These are phyloP conservation scores for Ophioceras dolichostomum DNA, from an alignment of 2,329 filamentous ascomycete species.

Conservation along the genomic window DNA sequence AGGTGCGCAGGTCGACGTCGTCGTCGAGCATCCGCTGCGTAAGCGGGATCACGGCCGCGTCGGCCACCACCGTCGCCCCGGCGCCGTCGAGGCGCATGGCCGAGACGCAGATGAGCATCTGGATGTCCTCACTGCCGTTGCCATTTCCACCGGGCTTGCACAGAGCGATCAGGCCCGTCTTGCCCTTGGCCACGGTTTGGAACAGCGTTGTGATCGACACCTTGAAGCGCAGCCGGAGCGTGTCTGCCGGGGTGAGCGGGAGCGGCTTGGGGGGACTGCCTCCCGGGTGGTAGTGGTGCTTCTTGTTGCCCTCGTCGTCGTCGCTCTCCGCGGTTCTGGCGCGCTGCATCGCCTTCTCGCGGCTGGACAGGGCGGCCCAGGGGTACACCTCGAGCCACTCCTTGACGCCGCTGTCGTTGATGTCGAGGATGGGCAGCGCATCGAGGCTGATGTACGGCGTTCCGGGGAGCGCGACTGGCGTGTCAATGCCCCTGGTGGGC, in stretches of 20 bases:
- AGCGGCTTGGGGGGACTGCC: too few relatives aligned
- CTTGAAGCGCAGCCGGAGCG: constrained; percentile 31
- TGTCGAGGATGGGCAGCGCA: constrained; percentile 26
- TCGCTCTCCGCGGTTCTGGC: too few relatives aligned
- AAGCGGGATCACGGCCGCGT: constrained; percentile 33
- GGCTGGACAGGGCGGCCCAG: too few relatives aligned
- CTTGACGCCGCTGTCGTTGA: constrained; percentile 19
- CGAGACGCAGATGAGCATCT: constrained; percentile 27
- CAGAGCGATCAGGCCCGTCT: too few relatives aligned
- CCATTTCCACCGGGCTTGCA: too few relatives aligned
- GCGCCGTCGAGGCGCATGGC: constrained; percentile 30
- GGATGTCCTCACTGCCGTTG: constrained; percentile 21
- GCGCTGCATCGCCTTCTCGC: too few relatives aligned
- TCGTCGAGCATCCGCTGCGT: constrained; percentile 20
- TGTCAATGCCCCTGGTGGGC: constrained; percentile 3
- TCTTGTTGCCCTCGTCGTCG: too few relatives aligned
- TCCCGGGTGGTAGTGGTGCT: too few relatives aligned
- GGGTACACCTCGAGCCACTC: constrained; percentile 27
- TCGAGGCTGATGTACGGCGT: constrained; percentile 30
- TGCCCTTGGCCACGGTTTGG: too few relatives aligned
- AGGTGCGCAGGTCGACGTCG: constrained; percentile 19
- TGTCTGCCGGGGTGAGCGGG: constrained; percentile 1
- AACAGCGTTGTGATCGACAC: too few relatives aligned
- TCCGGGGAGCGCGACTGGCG: constrained; percentile 3
- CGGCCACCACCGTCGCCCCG: constrained; percentile 27